phyloP scores from a whole-genome alignment of 331 rosid species.

The Spiraea crenata region DNA sequence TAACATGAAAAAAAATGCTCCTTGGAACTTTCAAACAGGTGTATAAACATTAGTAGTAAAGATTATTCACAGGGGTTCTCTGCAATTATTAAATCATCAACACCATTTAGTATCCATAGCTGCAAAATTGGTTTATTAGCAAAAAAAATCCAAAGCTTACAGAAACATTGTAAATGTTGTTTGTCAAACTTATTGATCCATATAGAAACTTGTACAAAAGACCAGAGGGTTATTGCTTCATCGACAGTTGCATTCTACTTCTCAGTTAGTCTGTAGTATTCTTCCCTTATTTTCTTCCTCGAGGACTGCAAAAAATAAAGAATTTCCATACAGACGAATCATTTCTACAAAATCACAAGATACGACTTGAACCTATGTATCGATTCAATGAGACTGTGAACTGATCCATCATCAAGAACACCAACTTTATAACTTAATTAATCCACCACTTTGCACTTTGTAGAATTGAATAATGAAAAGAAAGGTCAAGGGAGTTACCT shows the following conservation, averaged over 20 bases:
- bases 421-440: background rate
- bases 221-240: background rate
- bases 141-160: constrained; percentile 2
- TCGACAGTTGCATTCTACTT: background rate
- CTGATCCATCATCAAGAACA: background rate
- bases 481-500: constrained; percentile 34
- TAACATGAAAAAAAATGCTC: too few relatives aligned
- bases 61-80: background rate
- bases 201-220: background rate
- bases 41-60: background rate
- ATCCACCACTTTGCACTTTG: background rate
- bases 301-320: constrained; percentile 25
- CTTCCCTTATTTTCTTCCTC: constrained; percentile 45
- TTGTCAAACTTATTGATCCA: constrained; percentile 12
- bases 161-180: background rate
- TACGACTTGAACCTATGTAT: background rate
- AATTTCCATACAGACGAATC: background rate
- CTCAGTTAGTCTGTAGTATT: constrained; percentile 46
- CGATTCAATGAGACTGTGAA: background rate
- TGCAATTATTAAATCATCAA: background rate
- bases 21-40: background rate
- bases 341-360: background rate
- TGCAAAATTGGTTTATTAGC: constrained; percentile 8
- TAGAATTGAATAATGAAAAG: constrained; percentile 8
- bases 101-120: constrained; percentile 2